phyloP scores from a whole-genome alignment of 176 grass and related monocot species.

The Eragrostis nindensis region DNA sequence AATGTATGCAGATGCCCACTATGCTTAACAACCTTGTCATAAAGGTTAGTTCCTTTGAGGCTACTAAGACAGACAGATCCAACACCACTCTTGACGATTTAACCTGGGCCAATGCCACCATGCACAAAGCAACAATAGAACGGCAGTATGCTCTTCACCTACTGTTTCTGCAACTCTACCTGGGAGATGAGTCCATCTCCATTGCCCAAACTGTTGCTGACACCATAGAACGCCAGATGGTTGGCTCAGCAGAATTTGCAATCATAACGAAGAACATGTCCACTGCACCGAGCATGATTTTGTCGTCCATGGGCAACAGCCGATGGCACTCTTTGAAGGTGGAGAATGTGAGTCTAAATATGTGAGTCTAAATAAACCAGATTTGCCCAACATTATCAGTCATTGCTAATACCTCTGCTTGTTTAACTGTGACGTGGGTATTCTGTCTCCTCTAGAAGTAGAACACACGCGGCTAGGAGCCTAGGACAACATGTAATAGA shows the following conservation, averaged over 20 bases:
- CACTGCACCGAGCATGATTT: neutral
- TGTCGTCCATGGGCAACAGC: neutral
- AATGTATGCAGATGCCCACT: neutral
- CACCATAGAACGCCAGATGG: neutral
- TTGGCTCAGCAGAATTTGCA: neutral
- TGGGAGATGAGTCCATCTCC: neutral
- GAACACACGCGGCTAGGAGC: neutral
- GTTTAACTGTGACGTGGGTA: neutral
- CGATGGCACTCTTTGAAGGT: neutral
- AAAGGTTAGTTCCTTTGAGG: neutral
- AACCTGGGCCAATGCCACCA: neutral
- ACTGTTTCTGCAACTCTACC: neutral
- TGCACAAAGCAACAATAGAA: neutral
- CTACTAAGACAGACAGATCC: neutral
- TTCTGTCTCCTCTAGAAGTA: neutral
- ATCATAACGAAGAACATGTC: neutral
- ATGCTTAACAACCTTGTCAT: slow-evolving; percentile 6
- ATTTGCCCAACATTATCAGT: neutral
- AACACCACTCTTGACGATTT: neutral
- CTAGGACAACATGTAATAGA: neutral
- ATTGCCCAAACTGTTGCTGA: neutral
- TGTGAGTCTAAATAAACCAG: neutral
- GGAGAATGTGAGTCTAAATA: neutral
- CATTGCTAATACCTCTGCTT: neutral
- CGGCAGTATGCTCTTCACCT: neutral